These are phyloP conservation scores for Morella rubra DNA, from an alignment of 306 rosid genomes.

Conservation along the genomic window DNA sequence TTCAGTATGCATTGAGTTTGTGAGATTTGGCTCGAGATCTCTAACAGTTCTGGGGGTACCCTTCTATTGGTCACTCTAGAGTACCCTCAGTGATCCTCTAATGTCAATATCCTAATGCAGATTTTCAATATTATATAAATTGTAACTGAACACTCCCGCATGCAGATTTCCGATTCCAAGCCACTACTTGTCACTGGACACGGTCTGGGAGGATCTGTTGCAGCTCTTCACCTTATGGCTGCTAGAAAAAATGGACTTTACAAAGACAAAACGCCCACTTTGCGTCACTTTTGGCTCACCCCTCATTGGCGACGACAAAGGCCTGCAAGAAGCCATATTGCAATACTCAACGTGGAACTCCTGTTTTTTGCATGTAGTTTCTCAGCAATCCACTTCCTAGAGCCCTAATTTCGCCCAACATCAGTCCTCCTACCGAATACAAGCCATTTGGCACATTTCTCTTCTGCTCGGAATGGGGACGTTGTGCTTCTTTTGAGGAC, in stretches of 20 bases:
- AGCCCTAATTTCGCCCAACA: background rate
- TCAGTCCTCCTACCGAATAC: background rate
- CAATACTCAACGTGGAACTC: slow-evolving; percentile 55
- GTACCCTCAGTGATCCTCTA: too few species aligned
- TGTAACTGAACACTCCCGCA: too few species aligned
- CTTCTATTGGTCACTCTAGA: too few species aligned
- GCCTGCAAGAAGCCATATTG: slow-evolving; percentile 39
- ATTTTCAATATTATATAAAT: background rate
- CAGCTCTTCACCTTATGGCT: slow-evolving; percentile 64
- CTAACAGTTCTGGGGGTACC: too few species aligned
- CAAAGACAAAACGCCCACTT: slow-evolving; percentile 46
- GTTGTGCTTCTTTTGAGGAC: slow-evolving; percentile 48
- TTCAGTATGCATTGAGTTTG: too few species aligned
- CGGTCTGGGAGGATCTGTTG: slow-evolving; percentile 64
- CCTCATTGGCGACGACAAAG: slow-evolving; percentile 49
- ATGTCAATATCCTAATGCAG: slow-evolving; percentile 19
- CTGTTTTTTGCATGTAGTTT: slow-evolving; percentile 63
- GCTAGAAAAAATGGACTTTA: slow-evolving; percentile 27
- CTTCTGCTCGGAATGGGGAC: slow-evolving; percentile 37
- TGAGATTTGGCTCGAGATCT: too few species aligned
- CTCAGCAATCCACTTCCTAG: slow-evolving; percentile 44
- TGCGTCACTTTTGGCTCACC: slow-evolving; percentile 85
- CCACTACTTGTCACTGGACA: slow-evolving; percentile 56
- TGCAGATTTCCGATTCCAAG: background rate
- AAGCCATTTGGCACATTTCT: slow-evolving; percentile 72